Evolutionary conservation across 768 basidiomycete species (phyloP).

Genomic region (Boletellus ananas): DNA sequence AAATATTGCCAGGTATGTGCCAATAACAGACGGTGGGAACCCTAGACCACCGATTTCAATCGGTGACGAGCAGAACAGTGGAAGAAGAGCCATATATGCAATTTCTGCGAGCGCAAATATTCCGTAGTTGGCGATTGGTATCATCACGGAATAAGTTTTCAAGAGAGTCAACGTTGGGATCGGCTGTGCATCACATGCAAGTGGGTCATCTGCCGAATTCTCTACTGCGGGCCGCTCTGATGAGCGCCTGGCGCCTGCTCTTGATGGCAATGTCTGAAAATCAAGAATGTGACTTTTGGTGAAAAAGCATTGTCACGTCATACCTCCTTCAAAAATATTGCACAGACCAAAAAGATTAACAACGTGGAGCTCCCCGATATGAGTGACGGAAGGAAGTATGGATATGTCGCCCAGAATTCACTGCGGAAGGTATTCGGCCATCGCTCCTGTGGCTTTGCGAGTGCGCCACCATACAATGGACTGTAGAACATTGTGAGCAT

Average conservation of each 20-base stretch:
- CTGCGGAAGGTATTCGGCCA: conserved; percentile 48
- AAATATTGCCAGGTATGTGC: conserved; percentile 32
- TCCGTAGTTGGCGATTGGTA: conserved; percentile 42
- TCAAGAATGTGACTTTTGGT: background rate
- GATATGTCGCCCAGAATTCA: conserved; percentile 34
- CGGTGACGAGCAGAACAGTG: conserved; percentile 45
- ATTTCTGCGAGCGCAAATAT: conserved; percentile 41
- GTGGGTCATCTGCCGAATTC: background rate
- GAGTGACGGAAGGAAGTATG: conserved; percentile 32
- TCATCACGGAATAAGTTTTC: conserved; percentile 29
- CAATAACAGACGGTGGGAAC: conserved; percentile 39
- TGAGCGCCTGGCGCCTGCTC: background rate
- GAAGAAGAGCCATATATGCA: conserved; percentile 35
- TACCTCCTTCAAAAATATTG: conserved; percentile 31
- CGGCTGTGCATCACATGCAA: conserved; percentile 2
- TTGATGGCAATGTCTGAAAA: conserved; percentile 23
- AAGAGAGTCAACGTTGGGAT: conserved; percentile 33
- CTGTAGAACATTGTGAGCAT: conserved; percentile 27
- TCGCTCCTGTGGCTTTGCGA: conserved; percentile 52
- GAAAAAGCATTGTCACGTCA: background rate
- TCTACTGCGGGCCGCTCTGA: background rate
- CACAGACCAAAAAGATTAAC: conserved; percentile 13
- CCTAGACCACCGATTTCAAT: conserved; percentile 41
- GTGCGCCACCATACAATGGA: conserved; percentile 55
- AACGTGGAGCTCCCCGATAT: conserved; percentile 16